Evolutionary conservation across 495 filamentous ascomycete genomes (phyloP).

Genomic region (Aspergillus leporis): DNA sequence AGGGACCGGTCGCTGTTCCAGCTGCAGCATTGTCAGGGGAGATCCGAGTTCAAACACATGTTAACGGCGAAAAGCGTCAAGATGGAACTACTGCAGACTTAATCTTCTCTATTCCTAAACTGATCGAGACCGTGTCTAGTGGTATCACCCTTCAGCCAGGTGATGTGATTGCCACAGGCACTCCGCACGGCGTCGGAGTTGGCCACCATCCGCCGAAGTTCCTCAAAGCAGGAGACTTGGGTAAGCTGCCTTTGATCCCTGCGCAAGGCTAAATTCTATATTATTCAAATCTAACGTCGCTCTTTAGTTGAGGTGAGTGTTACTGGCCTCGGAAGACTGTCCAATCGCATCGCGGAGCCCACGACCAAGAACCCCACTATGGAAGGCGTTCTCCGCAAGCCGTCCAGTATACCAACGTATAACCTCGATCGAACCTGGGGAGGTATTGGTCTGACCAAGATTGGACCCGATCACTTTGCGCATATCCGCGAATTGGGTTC

Average conservation of each 20-base stretch:
- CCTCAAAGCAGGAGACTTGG: constrained; percentile 44
- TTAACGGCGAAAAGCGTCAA: constrained; percentile 68
- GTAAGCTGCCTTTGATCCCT: not conserved
- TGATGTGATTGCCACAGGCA: constrained; percentile 75
- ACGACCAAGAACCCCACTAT: constrained; percentile 10
- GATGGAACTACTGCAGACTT: constrained; percentile 64
- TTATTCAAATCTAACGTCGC: not conserved
- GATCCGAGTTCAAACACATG: constrained; percentile 56
- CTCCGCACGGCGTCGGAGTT: constrained; percentile 42
- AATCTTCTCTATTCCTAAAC: constrained; percentile 67
- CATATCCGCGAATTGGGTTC: constrained; percentile 34
- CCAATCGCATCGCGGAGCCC: constrained; percentile 35
- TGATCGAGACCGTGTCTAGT: constrained; percentile 64
- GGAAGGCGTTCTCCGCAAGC: not conserved
- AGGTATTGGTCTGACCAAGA: constrained; percentile 35
- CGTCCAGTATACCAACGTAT: constrained; percentile 19
- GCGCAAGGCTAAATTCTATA: not conserved
- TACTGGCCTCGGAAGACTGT: constrained; percentile 44
- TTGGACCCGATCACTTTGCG: constrained; percentile 44
- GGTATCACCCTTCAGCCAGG: constrained; percentile 69
- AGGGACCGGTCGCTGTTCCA: constrained; percentile 55
- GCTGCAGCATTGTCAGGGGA: constrained; percentile 51
- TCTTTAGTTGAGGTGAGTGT: constrained; percentile 36
- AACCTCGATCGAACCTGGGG: constrained; percentile 29
- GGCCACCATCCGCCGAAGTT: constrained; percentile 46